phyloP scores from a whole-genome alignment of 768 basidiomycete species.

The Collybia sordida region DNA sequence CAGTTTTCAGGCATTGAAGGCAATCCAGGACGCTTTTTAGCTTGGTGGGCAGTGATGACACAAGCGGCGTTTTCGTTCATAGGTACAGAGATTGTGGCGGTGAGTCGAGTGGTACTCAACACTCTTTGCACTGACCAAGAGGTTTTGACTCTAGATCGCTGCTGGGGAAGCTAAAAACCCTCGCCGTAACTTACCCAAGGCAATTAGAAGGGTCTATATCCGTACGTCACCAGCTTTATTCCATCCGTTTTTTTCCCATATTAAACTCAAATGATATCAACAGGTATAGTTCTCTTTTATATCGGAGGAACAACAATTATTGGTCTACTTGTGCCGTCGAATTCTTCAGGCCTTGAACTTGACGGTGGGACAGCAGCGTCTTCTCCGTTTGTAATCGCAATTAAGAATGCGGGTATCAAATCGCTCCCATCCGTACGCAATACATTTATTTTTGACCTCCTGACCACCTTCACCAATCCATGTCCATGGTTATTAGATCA shows the following conservation, averaged over 20 bases:
- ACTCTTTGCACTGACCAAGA: not conserved
- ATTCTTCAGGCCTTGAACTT: constrained; percentile 53
- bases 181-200: constrained; percentile 57
- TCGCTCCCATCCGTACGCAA: constrained; percentile 69
- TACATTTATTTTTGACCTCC: not conserved
- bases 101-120: constrained; percentile 32
- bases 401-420: constrained; percentile 82
- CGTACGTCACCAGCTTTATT: constrained; percentile 32
- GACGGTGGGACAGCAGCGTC: constrained; percentile 61
- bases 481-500: constrained; percentile 57
- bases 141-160: constrained; percentile 56
- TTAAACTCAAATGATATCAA: constrained; percentile 21
- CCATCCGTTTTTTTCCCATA: too few species aligned
- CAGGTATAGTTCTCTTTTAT: constrained; percentile 84
- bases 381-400: constrained; percentile 92
- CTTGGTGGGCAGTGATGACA: constrained; percentile 58
- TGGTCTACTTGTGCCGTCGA: constrained; percentile 80
- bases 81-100: constrained; percentile 92
- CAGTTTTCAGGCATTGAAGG: constrained; percentile 69
- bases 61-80: constrained; percentile 93
- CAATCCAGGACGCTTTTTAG: constrained; percentile 70
- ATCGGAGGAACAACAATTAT: constrained; percentile 71
- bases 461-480: constrained; percentile 1
- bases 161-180: constrained; percentile 94
- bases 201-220: constrained; percentile 72